These are phyloP conservation scores for Phenoliferia sp. DNA, from an alignment of 1,284 basidiomycete species.

Conservation along the genomic window DNA sequence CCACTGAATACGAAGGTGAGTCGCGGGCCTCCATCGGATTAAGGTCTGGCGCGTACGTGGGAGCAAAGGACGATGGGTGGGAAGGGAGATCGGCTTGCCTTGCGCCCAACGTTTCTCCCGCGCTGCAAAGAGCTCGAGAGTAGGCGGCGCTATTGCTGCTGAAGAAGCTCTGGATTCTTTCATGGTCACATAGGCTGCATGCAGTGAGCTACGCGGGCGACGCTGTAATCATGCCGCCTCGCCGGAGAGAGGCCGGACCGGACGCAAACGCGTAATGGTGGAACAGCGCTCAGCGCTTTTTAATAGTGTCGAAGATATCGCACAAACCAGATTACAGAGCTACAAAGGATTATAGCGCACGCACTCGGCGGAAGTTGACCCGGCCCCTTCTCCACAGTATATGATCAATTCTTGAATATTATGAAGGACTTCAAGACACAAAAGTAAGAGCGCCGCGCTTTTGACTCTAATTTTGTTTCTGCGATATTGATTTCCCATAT, in stretches of 20 bases:
- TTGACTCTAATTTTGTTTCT: background rate
- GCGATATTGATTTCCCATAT: background rate
- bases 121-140: too few relatives aligned
- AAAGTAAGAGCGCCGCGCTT: conserved; percentile 52
- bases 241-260: too few relatives aligned
- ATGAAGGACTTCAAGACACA: conserved; percentile 93
- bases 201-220: too few relatives aligned
- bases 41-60: background rate
- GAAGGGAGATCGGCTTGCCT: background rate
- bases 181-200: too few relatives aligned
- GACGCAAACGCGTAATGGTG: too few relatives aligned
- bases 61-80: background rate
- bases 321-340: background rate
- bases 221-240: too few relatives aligned
- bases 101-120: too few relatives aligned
- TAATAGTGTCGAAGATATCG: background rate
- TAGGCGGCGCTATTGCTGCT: too few relatives aligned
- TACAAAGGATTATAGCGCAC: too few relatives aligned
- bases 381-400: conserved; percentile 15
- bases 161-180: too few relatives aligned
- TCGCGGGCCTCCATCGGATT: background rate
- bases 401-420: conserved; percentile 60
- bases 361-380: background rate
- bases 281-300: too few relatives aligned
- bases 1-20: conserved; percentile 30